These are phyloP conservation scores for Isoetes taiwanensis DNA, from an alignment of 75 land plant genomes.

Conservation along the genomic window DNA sequence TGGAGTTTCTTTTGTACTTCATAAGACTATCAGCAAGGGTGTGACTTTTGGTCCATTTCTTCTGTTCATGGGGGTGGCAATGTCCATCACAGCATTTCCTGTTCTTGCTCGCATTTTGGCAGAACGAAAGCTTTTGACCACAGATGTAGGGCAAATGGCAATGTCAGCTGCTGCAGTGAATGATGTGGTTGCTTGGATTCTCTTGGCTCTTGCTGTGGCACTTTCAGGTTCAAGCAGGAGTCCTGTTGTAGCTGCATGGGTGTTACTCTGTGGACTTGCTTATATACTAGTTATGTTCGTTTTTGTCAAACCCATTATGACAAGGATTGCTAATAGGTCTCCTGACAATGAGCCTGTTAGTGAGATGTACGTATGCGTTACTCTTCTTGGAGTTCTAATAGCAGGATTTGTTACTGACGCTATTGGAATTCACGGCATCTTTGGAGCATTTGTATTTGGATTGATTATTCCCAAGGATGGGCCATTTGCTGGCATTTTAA, in stretches of 20 bases:
- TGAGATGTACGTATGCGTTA: conserved; percentile 29
- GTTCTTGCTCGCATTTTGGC: conserved; percentile 54
- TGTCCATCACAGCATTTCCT: conserved; percentile 58
- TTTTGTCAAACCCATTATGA: conserved; percentile 29
- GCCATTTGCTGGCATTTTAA: conserved; percentile 28
- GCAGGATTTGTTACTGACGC: conserved; percentile 41
- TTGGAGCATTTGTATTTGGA: conserved; percentile 52
- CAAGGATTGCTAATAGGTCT: conserved; percentile 20
- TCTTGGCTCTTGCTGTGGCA: conserved; percentile 52
- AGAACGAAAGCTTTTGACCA: conserved; percentile 46
- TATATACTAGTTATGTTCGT: conserved; percentile 30
- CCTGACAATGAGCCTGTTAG: conserved; percentile 25
- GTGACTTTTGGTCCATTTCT: conserved; percentile 30
- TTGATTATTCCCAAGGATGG: conserved; percentile 39
- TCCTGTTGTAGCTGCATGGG: conserved; percentile 26
- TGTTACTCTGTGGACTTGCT: conserved; percentile 37
- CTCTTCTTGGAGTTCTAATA: conserved; percentile 32
- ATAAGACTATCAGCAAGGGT: conserved; percentile 15
- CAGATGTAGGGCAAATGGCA: conserved; percentile 40
- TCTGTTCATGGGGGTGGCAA: conserved; percentile 50
- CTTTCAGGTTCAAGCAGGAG: conserved; percentile 30
- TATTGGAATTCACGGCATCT: conserved; percentile 45
- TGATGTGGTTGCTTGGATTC: conserved; percentile 53
- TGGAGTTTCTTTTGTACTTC: conserved; percentile 42
- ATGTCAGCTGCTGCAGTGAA: conserved; percentile 66